These are phyloP conservation scores for Sporothrix dimorphospora DNA, from an alignment of 2,329 filamentous ascomycete species.

Conservation along the genomic window DNA sequence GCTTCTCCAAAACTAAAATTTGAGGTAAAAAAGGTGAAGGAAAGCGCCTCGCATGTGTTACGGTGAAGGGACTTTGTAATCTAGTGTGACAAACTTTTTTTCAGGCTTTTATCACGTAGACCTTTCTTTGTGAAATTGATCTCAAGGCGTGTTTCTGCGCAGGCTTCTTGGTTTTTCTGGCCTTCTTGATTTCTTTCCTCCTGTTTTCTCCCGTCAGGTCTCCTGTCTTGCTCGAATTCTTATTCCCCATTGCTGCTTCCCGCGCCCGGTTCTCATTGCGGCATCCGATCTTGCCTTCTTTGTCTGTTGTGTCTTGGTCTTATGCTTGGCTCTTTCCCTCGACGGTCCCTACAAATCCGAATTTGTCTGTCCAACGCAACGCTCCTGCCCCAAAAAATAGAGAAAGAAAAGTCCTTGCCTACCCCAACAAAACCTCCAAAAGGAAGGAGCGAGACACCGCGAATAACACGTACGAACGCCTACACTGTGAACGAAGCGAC, in stretches of 20 bases:
- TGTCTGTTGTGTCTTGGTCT: constrained; percentile 6
- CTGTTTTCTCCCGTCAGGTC: neutral
- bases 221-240: constrained; percentile 5
- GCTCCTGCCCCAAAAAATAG: constrained; percentile 16
- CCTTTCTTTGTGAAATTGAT: constrained; percentile 6
- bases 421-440: constrained; percentile 22
- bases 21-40: constrained; percentile 11
- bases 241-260: neutral
- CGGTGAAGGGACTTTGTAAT: constrained; percentile 18
- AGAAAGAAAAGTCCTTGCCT: neutral
- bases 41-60: neutral
- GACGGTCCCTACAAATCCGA: neutral
- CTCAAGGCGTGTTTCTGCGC: neutral
- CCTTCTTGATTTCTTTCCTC: neutral
- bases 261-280: neutral
- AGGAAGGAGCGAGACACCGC: constrained; percentile 7
- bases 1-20: constrained; percentile 12
- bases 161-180: neutral
- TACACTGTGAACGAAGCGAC: neutral
- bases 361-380: neutral
- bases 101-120: constrained; percentile 6
- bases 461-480: constrained; percentile 3
- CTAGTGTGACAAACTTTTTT: constrained; percentile 19
- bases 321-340: constrained; percentile 15
- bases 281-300: constrained; percentile 11